Evolutionary conservation across 108 stramenopile genomes (phyloP).

Genomic region (Aureococcus anophagefferens): DNA sequence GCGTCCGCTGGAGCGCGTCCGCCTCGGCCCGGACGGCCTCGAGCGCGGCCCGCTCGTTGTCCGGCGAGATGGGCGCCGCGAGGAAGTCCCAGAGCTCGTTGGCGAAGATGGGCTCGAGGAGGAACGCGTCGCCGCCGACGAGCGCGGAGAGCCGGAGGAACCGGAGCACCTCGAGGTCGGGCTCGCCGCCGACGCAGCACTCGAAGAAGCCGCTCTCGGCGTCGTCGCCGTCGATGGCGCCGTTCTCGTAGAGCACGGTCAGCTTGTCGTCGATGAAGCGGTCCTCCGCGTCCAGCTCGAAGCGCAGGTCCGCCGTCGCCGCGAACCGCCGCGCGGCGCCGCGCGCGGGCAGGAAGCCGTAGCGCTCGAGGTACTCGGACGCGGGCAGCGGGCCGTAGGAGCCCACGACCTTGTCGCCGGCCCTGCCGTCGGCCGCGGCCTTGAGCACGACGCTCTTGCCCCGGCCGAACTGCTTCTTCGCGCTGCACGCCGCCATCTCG

Average conservation of each 20-base stretch:
- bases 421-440: background rate
- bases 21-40: conserved; percentile 48
- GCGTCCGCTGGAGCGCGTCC: conserved; percentile 43
- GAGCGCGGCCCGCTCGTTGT: conserved; percentile 63
- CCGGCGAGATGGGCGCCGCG: conserved; percentile 69
- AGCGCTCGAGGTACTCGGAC: conserved; percentile 28
- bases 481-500: background rate
- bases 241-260: conserved; percentile 9
- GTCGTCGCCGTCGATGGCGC: conserved; percentile 1
- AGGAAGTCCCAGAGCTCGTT: conserved; percentile 89
- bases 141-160: conserved; percentile 64
- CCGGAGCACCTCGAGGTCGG: conserved; percentile 76
- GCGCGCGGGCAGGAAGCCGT: conserved; percentile 8
- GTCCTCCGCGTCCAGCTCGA: conserved; percentile 1
- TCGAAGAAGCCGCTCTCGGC: conserved; percentile 11
- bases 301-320: background rate
- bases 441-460: background rate
- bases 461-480: background rate
- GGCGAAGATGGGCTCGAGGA: conserved; percentile 81
- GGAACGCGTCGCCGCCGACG: conserved; percentile 74
- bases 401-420: background rate
- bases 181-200: conserved; percentile 30
- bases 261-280: conserved; percentile 7
- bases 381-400: conserved; percentile 25
- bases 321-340: background rate